phyloP scores from a whole-genome alignment of 1,284 basidiomycete species.

The Phenoliferia sp. region DNA sequence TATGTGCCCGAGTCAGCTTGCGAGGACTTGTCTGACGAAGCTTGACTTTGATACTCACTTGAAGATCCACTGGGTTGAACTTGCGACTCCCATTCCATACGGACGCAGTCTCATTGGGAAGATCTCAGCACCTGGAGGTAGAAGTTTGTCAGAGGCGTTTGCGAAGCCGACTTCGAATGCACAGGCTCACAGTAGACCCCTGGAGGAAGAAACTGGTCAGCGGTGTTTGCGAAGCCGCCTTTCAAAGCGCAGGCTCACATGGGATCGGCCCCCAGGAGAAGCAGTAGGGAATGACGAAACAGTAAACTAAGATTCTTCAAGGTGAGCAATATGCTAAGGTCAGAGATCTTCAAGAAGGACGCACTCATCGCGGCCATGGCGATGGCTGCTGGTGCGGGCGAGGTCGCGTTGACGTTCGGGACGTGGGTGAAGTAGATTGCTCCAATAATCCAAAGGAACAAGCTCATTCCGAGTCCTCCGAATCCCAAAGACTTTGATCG shows the following conservation, averaged over 20 bases:
- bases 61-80: constrained; percentile 3
- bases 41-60: neutral
- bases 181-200: neutral
- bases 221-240: neutral
- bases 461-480: neutral
- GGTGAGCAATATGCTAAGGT: neutral
- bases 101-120: neutral
- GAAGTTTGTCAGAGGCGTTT: neutral
- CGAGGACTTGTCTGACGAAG: neutral
- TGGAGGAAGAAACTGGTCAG: neutral
- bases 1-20: neutral
- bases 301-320: neutral
- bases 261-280: neutral
- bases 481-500: neutral
- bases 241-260: neutral
- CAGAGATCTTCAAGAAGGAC: neutral
- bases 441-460: neutral
- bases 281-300: constrained; percentile 5
- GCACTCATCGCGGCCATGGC: constrained; percentile 2
- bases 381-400: neutral
- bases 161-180: neutral
- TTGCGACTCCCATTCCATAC: neutral
- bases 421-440: neutral
- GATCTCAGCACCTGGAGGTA: neutral
- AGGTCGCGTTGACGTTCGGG: neutral